Percentiles rank a stretch among this genome's conserved stretches.
These are phyloP conservation scores for Suhomyces choctaworum DNA, from an alignment of 1,139 yeast genomes.

Conservation along the genomic window DNA sequence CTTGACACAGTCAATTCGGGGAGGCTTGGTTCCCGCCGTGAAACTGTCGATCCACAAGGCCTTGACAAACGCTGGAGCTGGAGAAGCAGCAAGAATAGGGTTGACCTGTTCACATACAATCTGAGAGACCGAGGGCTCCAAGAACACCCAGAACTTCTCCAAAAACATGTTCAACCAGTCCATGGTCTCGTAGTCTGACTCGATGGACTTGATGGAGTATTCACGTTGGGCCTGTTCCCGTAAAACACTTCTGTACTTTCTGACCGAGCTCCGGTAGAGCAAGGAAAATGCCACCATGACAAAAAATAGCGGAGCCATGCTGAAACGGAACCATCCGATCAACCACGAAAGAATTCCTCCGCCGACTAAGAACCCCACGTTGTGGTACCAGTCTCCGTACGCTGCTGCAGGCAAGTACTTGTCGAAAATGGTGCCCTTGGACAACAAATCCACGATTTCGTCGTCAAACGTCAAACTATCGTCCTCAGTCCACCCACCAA, in stretches of 20 bases:
- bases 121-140: constrained; percentile 89
- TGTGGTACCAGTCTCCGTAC: constrained; percentile 97
- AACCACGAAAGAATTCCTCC: constrained; percentile 76
- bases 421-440: constrained; percentile 69
- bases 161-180: constrained; percentile 91
- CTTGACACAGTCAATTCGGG: constrained; percentile 85
- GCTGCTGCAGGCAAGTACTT: constrained; percentile 66
- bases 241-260: constrained; percentile 70
- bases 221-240: constrained; percentile 87
- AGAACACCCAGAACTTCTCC: constrained; percentile 86
- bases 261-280: constrained; percentile 78
- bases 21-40: constrained; percentile 93
- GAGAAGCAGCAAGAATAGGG: constrained; percentile 71
- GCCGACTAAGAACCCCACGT: constrained; percentile 63
- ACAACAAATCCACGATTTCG: constrained; percentile 64
- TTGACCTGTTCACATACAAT: constrained; percentile 84
- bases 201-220: constrained; percentile 74
- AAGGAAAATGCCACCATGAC: constrained; percentile 60
- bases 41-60: constrained; percentile 83
- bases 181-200: constrained; percentile 86
- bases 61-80: constrained; percentile 82
- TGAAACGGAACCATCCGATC: constrained; percentile 73
- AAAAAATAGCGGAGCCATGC: constrained; percentile 78
- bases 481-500: constrained; percentile 78
- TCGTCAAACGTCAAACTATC: constrained; percentile 68